Evolutionary conservation across 345 rosid genomes (phyloP).

Genomic region (Salix caprea): DNA sequence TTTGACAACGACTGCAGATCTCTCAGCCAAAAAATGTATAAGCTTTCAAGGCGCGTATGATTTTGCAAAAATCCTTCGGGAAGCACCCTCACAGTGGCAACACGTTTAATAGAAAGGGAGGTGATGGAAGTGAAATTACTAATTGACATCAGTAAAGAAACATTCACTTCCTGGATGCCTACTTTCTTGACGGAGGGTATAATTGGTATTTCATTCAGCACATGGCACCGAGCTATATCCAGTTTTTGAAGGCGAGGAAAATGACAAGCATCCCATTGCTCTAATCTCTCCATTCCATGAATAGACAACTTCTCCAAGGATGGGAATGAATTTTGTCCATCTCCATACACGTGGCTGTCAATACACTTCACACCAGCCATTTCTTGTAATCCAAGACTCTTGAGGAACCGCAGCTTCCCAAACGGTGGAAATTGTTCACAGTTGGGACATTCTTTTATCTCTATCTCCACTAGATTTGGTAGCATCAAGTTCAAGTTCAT

Average conservation of each 20-base stretch:
- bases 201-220: neutral
- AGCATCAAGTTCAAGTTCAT: neutral
- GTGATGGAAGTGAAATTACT: neutral
- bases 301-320: too few relatives aligned
- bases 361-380: too few relatives aligned
- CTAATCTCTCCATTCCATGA: too few relatives aligned
- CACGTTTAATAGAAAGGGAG: neutral
- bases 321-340: too few relatives aligned
- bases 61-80: neutral
- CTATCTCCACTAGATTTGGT: neutral
- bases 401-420: conserved; percentile 2
- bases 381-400: neutral
- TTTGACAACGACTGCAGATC: too few relatives aligned
- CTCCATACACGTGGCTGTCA: too few relatives aligned
- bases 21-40: neutral
- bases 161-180: neutral
- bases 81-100: neutral
- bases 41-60: neutral
- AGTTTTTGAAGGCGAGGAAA: neutral
- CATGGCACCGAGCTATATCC: accelerated
- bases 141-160: neutral
- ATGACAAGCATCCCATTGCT: neutral
- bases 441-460: neutral
- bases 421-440: conserved; percentile 10
- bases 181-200: neutral